Evolutionary conservation across 1,284 basidiomycete species (phyloP).

Genomic region (Ustilago loliicola): DNA sequence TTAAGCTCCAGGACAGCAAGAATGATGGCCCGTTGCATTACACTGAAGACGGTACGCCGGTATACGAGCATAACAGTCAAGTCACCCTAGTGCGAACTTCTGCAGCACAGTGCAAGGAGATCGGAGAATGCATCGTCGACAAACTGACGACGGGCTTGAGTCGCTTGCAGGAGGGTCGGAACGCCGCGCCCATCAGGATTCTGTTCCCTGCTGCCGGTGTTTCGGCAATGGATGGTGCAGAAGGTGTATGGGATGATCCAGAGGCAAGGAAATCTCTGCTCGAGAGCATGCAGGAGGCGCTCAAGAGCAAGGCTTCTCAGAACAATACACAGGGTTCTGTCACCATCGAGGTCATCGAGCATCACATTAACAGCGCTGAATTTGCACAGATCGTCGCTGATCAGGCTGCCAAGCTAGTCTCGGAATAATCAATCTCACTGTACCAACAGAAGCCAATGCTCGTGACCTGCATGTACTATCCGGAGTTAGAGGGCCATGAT

Average conservation of each 20-base stretch:
- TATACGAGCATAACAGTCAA: conserved; percentile 44
- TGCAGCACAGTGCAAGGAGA: conserved; percentile 18
- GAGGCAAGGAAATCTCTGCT: conserved; percentile 26
- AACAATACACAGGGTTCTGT: not conserved
- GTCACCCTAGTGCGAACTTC: conserved; percentile 43
- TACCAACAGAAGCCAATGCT: not conserved
- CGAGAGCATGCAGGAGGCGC: conserved; percentile 5
- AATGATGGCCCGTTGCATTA: conserved; percentile 28
- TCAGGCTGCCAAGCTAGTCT: conserved; percentile 6
- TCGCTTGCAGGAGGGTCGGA: not conserved
- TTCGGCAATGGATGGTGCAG: conserved; percentile 34
- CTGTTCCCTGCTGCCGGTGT: conserved; percentile 26
- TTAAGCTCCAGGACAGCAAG: conserved; percentile 6
- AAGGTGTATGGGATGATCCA: conserved; percentile 27
- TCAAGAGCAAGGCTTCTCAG: not conserved
- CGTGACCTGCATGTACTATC: no score
- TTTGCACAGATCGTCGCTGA: conserved; percentile 31
- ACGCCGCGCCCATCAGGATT: conserved; percentile 15
- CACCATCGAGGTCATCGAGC: conserved; percentile 9
- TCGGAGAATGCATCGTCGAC: conserved; percentile 23
- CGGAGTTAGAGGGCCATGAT: no score
- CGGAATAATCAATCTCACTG: not conserved
- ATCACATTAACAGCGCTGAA: conserved; percentile 42
- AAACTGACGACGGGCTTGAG: conserved; percentile 19
- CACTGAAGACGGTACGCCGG: conserved; percentile 22